Conservation (phyloP, 768 basidiomycete genomes). For the Asterophora parasitica region DNA sequence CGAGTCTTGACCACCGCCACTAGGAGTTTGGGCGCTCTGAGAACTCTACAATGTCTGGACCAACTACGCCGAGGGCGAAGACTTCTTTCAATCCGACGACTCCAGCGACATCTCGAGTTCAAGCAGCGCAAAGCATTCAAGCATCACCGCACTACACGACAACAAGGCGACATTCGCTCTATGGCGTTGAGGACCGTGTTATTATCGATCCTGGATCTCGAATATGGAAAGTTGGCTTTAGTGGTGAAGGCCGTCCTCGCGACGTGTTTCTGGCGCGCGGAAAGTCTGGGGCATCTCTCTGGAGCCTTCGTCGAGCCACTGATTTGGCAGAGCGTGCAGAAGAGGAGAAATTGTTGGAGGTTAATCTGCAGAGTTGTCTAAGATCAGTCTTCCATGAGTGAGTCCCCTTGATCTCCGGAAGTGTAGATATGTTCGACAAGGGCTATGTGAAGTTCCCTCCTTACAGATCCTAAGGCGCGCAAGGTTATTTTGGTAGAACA, state of each 20-base stretch:
- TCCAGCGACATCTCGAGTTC: constrained; percentile 51
- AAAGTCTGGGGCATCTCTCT: constrained; percentile 41
- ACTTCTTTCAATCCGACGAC: constrained; percentile 40
- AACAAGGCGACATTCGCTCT: constrained; percentile 85
- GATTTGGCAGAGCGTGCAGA: constrained; percentile 60
- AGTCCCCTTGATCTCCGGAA: constrained; percentile 23
- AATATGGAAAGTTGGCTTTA: constrained; percentile 97
- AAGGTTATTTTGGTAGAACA: constrained; percentile 94
- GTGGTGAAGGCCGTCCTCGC: constrained; percentile 88
- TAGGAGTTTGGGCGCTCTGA: too few species aligned
- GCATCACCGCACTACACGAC: constrained; percentile 82
- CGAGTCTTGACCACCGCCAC: too few species aligned
- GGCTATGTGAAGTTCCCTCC: constrained; percentile 58
- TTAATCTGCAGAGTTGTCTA: constrained; percentile 62
- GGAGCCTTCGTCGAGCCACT: constrained; percentile 54
- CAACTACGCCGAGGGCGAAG: constrained; percentile 38
- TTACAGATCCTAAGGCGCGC: constrained; percentile 92
- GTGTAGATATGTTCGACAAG: constrained; percentile 1
- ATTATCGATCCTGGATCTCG: constrained; percentile 92
- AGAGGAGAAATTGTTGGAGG: constrained; percentile 67
- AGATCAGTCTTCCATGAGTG: constrained; percentile 84
- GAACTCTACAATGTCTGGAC: constrained; percentile 27
- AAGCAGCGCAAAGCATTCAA: constrained; percentile 45
- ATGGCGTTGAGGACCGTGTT: constrained; percentile 94
- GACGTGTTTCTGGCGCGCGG: constrained; percentile 71